These are phyloP conservation scores for Solanum ossicruentum DNA, from an alignment of 257 asterid species.

Conservation along the genomic window DNA sequence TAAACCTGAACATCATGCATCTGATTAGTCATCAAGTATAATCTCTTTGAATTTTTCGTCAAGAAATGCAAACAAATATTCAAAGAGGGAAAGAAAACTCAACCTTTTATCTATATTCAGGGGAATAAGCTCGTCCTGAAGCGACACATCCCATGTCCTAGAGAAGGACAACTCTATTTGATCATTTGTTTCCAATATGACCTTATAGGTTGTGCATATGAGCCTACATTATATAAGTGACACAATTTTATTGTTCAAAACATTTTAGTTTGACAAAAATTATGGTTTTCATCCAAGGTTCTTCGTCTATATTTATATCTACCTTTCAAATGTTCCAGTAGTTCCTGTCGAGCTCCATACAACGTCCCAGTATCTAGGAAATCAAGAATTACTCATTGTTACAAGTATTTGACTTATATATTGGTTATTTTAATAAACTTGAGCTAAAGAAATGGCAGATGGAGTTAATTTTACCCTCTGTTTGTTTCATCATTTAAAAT, in stretches of 20 bases:
- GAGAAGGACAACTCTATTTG: constrained; percentile 72
- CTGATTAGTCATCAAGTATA: background rate
- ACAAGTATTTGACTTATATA: background rate
- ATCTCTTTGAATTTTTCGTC: background rate
- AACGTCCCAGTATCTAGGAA: constrained; percentile 51
- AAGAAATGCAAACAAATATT: background rate
- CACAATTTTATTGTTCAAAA: background rate
- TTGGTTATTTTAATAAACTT: background rate
- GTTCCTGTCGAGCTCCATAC: constrained; percentile 37
- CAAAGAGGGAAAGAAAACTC: background rate
- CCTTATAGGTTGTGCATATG: constrained; percentile 44
- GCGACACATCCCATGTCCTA: constrained; percentile 68
- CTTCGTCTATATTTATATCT: background rate
- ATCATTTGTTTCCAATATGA: constrained; percentile 50
- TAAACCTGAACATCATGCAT: constrained; percentile 31
- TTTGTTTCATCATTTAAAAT: constrained; percentile 39
- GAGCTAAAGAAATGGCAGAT: background rate
- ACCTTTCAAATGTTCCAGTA: constrained; percentile 44
- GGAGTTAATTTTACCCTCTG: constrained; percentile 43
- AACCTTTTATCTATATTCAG: constrained; percentile 61
- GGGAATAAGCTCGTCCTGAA: constrained; percentile 51
- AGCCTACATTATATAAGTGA: constrained; percentile 26
- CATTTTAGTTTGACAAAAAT: background rate
- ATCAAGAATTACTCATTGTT: background rate
- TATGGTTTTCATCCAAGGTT: background rate